Conservation (phyloP, 2,329 filamentous ascomycete species). For the Penicillium sp. region DNA sequence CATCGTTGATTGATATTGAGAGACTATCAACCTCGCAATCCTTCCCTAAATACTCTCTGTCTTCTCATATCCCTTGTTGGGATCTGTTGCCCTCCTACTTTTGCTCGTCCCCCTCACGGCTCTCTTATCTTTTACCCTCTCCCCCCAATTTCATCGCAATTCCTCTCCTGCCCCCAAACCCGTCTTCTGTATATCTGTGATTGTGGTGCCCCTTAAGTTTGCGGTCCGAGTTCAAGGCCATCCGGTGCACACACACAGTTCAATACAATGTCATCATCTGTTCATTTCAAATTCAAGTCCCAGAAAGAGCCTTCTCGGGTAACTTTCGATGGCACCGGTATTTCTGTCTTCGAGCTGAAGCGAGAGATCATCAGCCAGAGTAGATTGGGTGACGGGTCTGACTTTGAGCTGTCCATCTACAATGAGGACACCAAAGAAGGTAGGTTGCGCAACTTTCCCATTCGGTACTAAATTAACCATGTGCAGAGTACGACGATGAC, state of each 20-base stretch:
- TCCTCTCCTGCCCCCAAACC: not conserved
- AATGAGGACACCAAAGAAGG: slow-evolving; percentile 88
- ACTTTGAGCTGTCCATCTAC: slow-evolving; percentile 94
- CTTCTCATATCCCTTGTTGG: not conserved
- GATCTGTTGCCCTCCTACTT: not conserved
- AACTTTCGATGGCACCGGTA: slow-evolving; percentile 94
- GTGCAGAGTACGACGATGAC: slow-evolving; percentile 88
- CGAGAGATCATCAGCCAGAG: slow-evolving; percentile 96
- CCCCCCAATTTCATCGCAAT: no score
- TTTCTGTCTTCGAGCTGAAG: slow-evolving; percentile 97
- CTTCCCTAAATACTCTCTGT: slow-evolving; percentile 13
- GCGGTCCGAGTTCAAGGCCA: slow-evolving; percentile 28
- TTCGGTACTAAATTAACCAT: slow-evolving; percentile 23
- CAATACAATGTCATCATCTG: slow-evolving; percentile 80
- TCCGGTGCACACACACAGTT: slow-evolving; percentile 30
- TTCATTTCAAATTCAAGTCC: slow-evolving; percentile 99
- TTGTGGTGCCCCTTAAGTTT: slow-evolving; percentile 25
- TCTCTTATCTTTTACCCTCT: slow-evolving; percentile 3
- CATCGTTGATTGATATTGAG: slow-evolving; percentile 24
- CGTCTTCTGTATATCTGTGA: slow-evolving; percentile 5
- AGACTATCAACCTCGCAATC: slow-evolving; percentile 20
- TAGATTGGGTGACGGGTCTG: slow-evolving; percentile 87
- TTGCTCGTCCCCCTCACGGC: not conserved
- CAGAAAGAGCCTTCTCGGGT: slow-evolving; percentile 92
- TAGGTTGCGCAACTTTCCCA: slow-evolving; percentile 44